Percentiles rank a stretch among this genome's conserved stretches.
Conservation (phyloP, 352 stramenopile genomes). For the Phytophthora sojae region DNA sequence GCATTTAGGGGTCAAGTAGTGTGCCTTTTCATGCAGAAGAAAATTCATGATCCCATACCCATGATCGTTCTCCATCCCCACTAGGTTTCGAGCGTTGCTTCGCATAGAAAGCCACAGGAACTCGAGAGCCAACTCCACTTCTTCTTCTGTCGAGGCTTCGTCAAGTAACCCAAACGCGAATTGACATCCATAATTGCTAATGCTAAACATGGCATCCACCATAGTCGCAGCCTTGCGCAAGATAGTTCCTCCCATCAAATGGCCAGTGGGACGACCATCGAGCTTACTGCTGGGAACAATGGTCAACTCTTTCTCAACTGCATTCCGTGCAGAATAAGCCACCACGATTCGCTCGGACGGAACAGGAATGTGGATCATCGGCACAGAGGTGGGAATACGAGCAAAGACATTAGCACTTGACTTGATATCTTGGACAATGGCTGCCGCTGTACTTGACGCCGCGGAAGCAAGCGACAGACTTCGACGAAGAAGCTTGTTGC, state of each 20-base stretch:
- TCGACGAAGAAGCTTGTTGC: conserved; percentile 56
- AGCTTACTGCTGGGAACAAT: conserved; percentile 58
- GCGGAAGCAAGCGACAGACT: conserved; percentile 68
- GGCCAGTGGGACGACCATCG: conserved; percentile 62
- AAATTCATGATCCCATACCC: conserved; percentile 79
- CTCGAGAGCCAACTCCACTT: conserved; percentile 60
- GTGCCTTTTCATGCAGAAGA: conserved; percentile 66
- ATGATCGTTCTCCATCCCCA: conserved; percentile 74
- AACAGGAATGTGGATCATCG: conserved; percentile 59
- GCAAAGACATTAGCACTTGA: conserved; percentile 57
- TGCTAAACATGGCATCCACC: conserved; percentile 47
- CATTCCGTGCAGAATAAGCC: conserved; percentile 56
- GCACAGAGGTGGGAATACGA: conserved; percentile 59
- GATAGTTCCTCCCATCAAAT: conserved; percentile 60
- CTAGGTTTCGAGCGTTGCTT: conserved; percentile 50
- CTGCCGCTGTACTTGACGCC: conserved; percentile 66
- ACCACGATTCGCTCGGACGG: conserved; percentile 60
- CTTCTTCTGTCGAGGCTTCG: conserved; percentile 40
- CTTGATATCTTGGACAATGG: conserved; percentile 80
- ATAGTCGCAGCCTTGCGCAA: conserved; percentile 39
- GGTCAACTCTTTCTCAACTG: conserved; percentile 40
- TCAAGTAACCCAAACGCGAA: conserved; percentile 64
- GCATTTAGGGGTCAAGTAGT: conserved; percentile 43
- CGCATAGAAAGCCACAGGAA: conserved; percentile 48
- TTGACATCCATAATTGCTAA: conserved; percentile 60